Percentiles rank a stretch among this genome's conserved stretches.
These are phyloP conservation scores for Wickerhamiella bombiphila DNA, from an alignment of 805 yeast species.

Conservation along the genomic window DNA sequence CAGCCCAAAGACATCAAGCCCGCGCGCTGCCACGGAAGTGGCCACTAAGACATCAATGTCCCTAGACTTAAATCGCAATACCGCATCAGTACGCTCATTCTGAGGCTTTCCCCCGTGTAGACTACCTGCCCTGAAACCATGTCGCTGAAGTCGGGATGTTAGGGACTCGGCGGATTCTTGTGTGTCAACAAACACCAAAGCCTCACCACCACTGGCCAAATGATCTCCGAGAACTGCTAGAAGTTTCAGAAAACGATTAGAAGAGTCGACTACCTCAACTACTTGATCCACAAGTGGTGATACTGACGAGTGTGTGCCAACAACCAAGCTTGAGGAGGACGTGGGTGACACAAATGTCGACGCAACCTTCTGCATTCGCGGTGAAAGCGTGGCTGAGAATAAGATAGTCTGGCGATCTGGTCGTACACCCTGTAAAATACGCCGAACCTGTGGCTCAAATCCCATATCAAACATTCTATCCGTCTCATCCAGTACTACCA, in stretches of 20 bases:
- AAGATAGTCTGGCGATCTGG: slow-evolving; percentile 82
- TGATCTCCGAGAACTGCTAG: slow-evolving; percentile 38
- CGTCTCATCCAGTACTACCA: slow-evolving; percentile 86
- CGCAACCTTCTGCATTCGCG: slow-evolving; percentile 56
- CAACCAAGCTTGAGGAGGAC: slow-evolving; percentile 16
- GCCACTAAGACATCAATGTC: slow-evolving; percentile 55
- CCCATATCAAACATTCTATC: slow-evolving; percentile 96
- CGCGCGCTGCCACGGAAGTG: slow-evolving; percentile 90
- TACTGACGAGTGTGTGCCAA: slow-evolving; percentile 69
- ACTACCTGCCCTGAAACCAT: slow-evolving; percentile 46
- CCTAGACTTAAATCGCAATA: slow-evolving; percentile 53
- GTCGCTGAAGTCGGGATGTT: slow-evolving; percentile 34
- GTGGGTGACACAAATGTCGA: not conserved
- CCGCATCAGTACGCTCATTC: slow-evolving; percentile 59
- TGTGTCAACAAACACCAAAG: slow-evolving; percentile 73
- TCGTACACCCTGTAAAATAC: slow-evolving; percentile 58
- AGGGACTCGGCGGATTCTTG: slow-evolving; percentile 76
- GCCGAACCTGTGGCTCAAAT: slow-evolving; percentile 86
- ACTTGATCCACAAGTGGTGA: slow-evolving; percentile 66
- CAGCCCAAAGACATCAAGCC: slow-evolving; percentile 80
- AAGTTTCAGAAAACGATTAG: slow-evolving; percentile 42
- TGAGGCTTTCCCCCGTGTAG: slow-evolving; percentile 92
- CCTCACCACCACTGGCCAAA: slow-evolving; percentile 22
- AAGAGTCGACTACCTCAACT: slow-evolving; percentile 44
- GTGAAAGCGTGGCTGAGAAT: slow-evolving; percentile 89